Base-by-base conservation (phyloP, 2,329 filamentous ascomycete genomes). In the Fusarium buharicum region DNA sequence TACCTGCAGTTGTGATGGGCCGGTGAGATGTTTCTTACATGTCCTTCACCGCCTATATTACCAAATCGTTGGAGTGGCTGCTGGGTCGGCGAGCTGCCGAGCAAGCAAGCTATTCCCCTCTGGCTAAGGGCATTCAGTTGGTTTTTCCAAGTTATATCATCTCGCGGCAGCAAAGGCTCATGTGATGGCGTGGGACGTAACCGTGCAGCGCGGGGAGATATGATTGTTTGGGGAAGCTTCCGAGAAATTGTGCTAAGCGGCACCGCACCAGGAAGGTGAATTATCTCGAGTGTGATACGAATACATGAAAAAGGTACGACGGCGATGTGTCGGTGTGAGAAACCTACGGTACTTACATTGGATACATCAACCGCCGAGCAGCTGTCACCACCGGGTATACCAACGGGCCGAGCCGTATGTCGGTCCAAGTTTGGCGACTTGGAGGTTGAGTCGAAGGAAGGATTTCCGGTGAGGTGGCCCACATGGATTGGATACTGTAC, bases 341-440 rank as follows among this genome's bases (percentile, higher is more conserved):
- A 50, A 37, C 28, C 4, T 10, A 27, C 6, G 9, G 24, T 27
- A 27, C 27, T 27, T 54, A 59, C 55, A 47, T 24, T 24, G 22
- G 3, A 24, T 39, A 33, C 24, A 34, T 13, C 33, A 24, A 43
- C 41, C 18, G 40, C 38, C 30, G n/a, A 40, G 49, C 40, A 50
- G 38, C 36, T 51, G 50, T 59, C 55, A 61, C 40, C 50, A 50
- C 61, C 55, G 62, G 66, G 60, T 66, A 62, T 65, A 55, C 50
- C 58, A 61, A 62, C 68, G 68, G 68, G 62, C 66, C 68, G 68
- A 64, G 55, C 68, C 68, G 68, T 67, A 53, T 59, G 62, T 61
- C 66, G 57, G 59, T 46, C 50, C 31, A 45, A 51, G 48, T 48
- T 50, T 56, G 28, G 20, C 41, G 33, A 40, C 18, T 12, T 24